phyloP scores from a whole-genome alignment of 805 yeast species.

The Torulaspora maleeae region DNA sequence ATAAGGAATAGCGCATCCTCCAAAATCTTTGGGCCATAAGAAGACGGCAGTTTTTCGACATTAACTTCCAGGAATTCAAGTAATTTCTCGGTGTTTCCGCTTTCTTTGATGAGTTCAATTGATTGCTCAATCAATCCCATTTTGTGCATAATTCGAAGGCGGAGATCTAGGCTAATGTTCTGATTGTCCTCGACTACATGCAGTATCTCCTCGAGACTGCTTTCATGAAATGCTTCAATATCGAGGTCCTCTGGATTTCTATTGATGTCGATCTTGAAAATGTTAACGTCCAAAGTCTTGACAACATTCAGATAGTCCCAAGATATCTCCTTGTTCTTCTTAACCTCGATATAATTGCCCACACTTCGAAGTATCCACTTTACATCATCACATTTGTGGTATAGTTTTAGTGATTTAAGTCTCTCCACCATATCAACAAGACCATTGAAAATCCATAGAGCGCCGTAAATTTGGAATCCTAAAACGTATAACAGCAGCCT shows the following conservation, averaged over 20 bases:
- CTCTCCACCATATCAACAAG: constrained; percentile 20
- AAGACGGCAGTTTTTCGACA: constrained; percentile 11
- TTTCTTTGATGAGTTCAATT: constrained; percentile 12
- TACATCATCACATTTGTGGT: constrained; percentile 22
- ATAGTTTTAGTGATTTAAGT: constrained; percentile 26
- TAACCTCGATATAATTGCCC: constrained; percentile 4
- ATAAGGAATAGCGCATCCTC: constrained; percentile 20
- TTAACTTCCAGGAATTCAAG: constrained; percentile 12
- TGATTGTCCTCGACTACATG: constrained; percentile 8
- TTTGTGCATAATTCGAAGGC: constrained; percentile 17
- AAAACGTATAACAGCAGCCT: constrained; percentile 28
- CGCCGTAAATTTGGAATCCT: constrained; percentile 27
- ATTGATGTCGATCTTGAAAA: constrained; percentile 12
- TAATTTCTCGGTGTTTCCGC: constrained; percentile 3
- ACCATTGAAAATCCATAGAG: constrained; percentile 32
- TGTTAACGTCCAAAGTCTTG: constrained; percentile 27
- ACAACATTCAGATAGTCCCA: constrained; percentile 20
- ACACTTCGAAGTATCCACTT: constrained; percentile 8
- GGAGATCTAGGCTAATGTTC: constrained; percentile 5
- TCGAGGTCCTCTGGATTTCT: constrained; percentile 7
- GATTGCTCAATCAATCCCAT: constrained; percentile 15
- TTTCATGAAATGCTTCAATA: constrained; percentile 16
- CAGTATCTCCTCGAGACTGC: constrained; percentile 19
- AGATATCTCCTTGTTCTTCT: neutral
- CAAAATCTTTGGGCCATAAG: constrained; percentile 11